phyloP scores from a whole-genome alignment of 139 green algal genomes.

The Microglena sp. region DNA sequence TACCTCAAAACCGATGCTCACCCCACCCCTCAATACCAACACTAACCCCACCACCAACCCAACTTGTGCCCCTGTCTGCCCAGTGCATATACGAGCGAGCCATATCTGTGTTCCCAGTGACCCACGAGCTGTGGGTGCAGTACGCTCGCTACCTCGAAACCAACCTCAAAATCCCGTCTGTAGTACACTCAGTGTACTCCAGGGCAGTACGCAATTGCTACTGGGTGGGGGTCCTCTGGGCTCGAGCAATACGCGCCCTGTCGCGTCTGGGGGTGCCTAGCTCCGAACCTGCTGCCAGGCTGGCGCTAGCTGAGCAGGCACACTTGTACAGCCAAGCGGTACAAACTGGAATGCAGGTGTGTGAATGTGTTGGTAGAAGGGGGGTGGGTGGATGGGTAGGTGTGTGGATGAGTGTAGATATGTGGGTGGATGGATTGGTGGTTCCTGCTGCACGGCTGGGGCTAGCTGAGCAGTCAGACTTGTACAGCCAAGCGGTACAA shows the following conservation, averaged over 20 bases:
- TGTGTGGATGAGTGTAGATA: no score
- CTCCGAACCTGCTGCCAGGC: background rate
- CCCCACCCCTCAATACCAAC: no score
- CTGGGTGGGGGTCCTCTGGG: conserved; percentile 71
- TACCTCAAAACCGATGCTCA: no score
- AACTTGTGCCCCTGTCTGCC: background rate
- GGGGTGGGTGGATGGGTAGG: no score
- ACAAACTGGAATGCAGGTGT: conserved; percentile 35
- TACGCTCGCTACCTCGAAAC: conserved; percentile 64
- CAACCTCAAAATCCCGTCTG: conserved; percentile 10
- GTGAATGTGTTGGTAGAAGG: no score
- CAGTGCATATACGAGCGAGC: conserved; percentile 63
- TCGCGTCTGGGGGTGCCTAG: no score
- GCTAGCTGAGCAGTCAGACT: conserved; percentile 13
- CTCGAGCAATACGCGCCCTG: conserved; percentile 29
- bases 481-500: conserved; percentile 29
- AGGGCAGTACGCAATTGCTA: conserved; percentile 74
- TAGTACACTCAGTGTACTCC: conserved; percentile 42
- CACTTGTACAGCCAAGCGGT: conserved; percentile 30
- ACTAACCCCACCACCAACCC: no score
- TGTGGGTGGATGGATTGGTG: no score
- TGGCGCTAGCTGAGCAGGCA: conserved; percentile 12
- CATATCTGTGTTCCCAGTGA: conserved; percentile 70
- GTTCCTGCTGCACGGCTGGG: background rate
- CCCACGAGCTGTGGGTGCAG: conserved; percentile 64